Conservation (phyloP, 2,329 filamentous ascomycete genomes). For the Exophiala calicioides region DNA sequence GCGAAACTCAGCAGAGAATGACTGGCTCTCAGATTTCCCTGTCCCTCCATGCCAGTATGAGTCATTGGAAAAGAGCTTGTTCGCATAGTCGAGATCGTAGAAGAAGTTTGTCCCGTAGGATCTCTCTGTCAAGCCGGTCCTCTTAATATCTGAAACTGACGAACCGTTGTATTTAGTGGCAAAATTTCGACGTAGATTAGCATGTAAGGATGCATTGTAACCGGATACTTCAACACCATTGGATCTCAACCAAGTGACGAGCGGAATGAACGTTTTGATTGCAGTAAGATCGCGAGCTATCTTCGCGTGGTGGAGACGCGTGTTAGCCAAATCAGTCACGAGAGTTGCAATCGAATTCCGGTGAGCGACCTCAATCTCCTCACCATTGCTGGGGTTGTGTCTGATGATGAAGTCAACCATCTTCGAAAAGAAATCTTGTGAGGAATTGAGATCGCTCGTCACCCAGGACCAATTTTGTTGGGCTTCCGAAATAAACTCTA, state of each 20-base stretch:
- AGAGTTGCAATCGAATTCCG: constrained; percentile 75
- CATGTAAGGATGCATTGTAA: constrained; percentile 86
- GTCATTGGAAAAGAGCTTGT: constrained; percentile 75
- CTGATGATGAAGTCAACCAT: constrained; percentile 70
- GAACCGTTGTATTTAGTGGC: constrained; percentile 73
- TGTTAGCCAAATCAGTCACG: constrained; percentile 82
- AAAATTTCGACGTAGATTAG: constrained; percentile 83
- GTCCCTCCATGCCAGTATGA: constrained; percentile 71
- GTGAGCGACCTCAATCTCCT: constrained; percentile 50
- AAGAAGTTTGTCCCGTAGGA: constrained; percentile 76
- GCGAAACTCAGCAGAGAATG: constrained; percentile 76
- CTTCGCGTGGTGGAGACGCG: constrained; percentile 84
- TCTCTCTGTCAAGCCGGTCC: constrained; percentile 65
- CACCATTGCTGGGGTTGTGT: constrained; percentile 56
- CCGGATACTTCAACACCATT: constrained; percentile 75
- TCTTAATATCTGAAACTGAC: constrained; percentile 75
- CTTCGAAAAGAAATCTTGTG: constrained; percentile 70
- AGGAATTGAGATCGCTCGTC: constrained; percentile 74
- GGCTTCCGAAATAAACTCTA: constrained; percentile 83
- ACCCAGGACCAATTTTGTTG: constrained; percentile 98
- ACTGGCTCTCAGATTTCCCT: constrained; percentile 14
- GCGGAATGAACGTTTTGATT: constrained; percentile 69
- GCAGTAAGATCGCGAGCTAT: constrained; percentile 70
- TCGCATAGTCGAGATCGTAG: constrained; percentile 76
- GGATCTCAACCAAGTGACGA: constrained; percentile 76